These are phyloP conservation scores for Pilatotrama ljubarskyi DNA, from an alignment of 768 basidiomycete genomes.

Conservation along the genomic window DNA sequence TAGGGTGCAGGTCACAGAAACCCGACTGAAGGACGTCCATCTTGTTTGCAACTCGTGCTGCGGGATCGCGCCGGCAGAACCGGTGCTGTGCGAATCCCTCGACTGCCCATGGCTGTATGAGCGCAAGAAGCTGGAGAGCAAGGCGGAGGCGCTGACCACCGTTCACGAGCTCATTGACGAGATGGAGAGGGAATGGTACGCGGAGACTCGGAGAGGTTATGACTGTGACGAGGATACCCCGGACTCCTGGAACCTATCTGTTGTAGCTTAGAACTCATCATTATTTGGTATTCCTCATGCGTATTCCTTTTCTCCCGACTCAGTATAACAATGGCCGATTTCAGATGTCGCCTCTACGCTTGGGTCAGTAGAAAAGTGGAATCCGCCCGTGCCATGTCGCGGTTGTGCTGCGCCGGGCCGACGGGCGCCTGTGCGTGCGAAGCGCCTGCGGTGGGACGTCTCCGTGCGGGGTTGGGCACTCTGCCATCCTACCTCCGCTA, in stretches of 20 bases:
- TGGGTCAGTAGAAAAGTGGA: too few relatives aligned
- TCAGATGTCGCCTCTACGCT: too few relatives aligned
- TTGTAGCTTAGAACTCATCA: slow-evolving; percentile 3
- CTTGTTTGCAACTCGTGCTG: slow-evolving; percentile 74
- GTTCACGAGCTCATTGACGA: slow-evolving; percentile 37
- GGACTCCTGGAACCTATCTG: slow-evolving; percentile 1
- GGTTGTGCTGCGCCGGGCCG: neutral
- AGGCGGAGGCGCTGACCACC: slow-evolving; percentile 32
- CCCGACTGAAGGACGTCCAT: slow-evolving; percentile 57
- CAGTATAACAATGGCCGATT: too few relatives aligned
- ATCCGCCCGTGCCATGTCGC: too few relatives aligned
- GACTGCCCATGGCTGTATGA: slow-evolving; percentile 87
- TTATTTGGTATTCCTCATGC: neutral
- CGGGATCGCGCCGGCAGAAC: slow-evolving; percentile 52
- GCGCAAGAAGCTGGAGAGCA: slow-evolving; percentile 57
- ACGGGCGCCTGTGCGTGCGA: neutral
- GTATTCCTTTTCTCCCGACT: too few relatives aligned
- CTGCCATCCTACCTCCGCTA: slow-evolving; percentile 1
- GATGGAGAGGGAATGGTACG: slow-evolving; percentile 30
- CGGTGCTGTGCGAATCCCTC: slow-evolving; percentile 73
- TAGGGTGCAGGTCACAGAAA: slow-evolving; percentile 56
- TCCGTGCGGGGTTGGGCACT: neutral
- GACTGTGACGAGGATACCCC: slow-evolving; percentile 3
- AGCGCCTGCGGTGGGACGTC: neutral
- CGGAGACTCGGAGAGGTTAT: slow-evolving; percentile 6